Conservation (phyloP, 225 moss, liverwort and hornwort genomes). For the Asterella californica region DNA sequence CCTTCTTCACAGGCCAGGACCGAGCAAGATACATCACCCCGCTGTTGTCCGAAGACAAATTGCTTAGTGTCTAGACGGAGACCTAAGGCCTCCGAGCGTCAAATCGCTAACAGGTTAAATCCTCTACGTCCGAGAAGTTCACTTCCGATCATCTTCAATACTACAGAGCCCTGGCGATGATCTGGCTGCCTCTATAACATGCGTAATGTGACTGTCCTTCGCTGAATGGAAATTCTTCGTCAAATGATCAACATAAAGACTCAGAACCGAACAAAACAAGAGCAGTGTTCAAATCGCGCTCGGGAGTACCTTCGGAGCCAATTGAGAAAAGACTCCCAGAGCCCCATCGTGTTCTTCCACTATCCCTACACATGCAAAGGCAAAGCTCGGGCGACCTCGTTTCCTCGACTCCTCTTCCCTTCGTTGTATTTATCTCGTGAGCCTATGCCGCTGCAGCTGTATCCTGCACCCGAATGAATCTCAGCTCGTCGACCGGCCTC, state of each 20-base stretch:
- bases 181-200: neutral
- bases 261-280: neutral
- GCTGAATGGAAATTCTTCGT: neutral
- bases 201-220: neutral
- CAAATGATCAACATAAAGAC: neutral
- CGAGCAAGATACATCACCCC: neutral
- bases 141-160: neutral
- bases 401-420: neutral
- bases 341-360: slow-evolving; percentile 45
- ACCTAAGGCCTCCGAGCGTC: neutral
- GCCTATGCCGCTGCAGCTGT: neutral
- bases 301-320: slow-evolving; percentile 83
- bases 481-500: slow-evolving; percentile 16
- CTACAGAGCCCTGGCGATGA: neutral
- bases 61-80: neutral
- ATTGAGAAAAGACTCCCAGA: slow-evolving; percentile 94
- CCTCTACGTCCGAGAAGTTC: neutral
- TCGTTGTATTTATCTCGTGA: neutral
- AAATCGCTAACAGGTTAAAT: neutral
- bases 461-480: slow-evolving; percentile 19
- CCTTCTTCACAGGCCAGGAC: neutral
- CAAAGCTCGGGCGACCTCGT: slow-evolving; percentile 6
- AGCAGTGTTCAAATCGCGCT: neutral
- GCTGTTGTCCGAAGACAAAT: neutral
- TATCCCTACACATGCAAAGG: slow-evolving; percentile 28